These are phyloP conservation scores for Aspergillus bertholletiae DNA, from an alignment of 495 filamentous ascomycete species.

Conservation along the genomic window DNA sequence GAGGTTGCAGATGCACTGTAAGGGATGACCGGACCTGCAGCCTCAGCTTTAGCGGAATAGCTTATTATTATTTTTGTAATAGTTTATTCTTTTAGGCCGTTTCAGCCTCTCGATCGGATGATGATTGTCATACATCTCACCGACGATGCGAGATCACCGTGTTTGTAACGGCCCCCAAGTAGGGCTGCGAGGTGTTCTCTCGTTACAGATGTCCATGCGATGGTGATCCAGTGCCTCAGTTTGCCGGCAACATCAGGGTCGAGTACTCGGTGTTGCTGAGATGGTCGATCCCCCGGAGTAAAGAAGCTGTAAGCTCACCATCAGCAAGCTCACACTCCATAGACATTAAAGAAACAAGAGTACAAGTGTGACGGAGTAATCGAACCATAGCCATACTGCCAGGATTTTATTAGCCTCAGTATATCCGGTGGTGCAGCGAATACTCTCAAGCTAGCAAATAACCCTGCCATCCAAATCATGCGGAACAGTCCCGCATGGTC, in stretches of 20 bases:
- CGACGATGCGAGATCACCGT: no score
- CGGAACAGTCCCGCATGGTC: neutral
- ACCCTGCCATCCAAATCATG: neutral
- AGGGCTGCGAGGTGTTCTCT: no score
- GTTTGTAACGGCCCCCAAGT: no score
- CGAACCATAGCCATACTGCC: neutral
- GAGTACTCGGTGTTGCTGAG: no score
- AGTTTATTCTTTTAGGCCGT: no score
- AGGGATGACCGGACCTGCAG: neutral
- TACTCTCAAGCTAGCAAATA: neutral
- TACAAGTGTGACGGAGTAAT: neutral
- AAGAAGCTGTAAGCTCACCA: no score
- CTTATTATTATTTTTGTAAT: neutral
- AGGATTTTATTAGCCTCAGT: neutral
- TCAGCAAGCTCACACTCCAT: neutral
- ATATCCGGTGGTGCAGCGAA: neutral
- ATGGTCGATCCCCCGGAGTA: no score
- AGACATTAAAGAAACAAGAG: neutral
- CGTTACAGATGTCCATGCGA: no score
- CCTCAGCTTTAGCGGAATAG: neutral
- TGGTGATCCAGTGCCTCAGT: no score
- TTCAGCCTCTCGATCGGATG: no score
- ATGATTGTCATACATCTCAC: no score
- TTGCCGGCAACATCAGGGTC: no score
- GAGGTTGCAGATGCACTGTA: neutral